Conservation (phyloP, 345 rosid genomes). For the Eutrema japonicum region DNA sequence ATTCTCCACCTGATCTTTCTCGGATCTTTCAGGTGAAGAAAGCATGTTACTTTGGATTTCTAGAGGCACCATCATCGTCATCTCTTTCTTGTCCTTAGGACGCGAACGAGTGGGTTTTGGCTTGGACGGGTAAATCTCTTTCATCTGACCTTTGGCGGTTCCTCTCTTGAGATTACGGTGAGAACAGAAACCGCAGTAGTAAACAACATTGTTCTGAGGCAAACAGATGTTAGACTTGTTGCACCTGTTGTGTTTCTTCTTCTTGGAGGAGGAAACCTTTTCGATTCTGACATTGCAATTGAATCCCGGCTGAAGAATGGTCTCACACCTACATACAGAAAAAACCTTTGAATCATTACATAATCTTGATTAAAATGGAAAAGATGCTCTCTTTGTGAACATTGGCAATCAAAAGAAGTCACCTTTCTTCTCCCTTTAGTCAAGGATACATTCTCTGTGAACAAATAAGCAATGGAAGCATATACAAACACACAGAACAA, state of each 20-base stretch:
- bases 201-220: slow-evolving; percentile 66
- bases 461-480: neutral
- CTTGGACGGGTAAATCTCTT: slow-evolving; percentile 37
- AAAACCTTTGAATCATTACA: neutral
- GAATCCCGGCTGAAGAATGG: slow-evolving; percentile 66
- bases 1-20: slow-evolving; percentile 8
- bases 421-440: neutral
- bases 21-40: slow-evolving; percentile 36
- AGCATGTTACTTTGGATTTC: neutral
- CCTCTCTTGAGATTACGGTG: slow-evolving; percentile 47
- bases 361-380: neutral
- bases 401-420: neutral
- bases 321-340: slow-evolving; percentile 66
- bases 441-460: neutral
- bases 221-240: slow-evolving; percentile 40
- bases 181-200: slow-evolving; percentile 68
- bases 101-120: slow-evolving; percentile 6
- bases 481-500: too few species aligned
- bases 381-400: neutral
- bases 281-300: slow-evolving; percentile 47
- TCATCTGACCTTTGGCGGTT: slow-evolving; percentile 38
- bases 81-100: slow-evolving; percentile 22
- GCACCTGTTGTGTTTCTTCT: slow-evolving; percentile 33
- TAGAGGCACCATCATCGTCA: neutral
- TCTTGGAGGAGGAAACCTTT: slow-evolving; percentile 49